Base-by-base conservation (phyloP, 257 asterid species). In the Petunia axillaris region DNA sequence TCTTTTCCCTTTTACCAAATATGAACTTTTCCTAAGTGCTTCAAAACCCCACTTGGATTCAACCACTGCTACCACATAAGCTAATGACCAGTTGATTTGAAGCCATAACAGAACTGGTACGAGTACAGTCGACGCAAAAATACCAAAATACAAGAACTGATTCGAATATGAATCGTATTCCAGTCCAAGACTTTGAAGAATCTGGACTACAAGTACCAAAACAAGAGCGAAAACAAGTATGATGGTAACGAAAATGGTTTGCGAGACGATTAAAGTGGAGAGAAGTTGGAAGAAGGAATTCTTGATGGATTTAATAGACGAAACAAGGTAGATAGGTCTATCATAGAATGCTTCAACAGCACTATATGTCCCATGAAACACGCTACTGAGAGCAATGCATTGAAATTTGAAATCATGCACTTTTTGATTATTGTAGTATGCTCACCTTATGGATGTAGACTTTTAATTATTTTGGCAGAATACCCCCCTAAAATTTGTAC, bases 1-100 rank as follows among this genome's bases (percentile, higher is more conserved):
- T 64, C 71, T 81, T 77, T 37, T 76, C 62, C 62, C 84, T 2
- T 75, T 53, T 16, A 81, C 50, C 6, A 81, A 50, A 43, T 75
- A 39, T 0, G 59, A 15, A 43, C 84, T 81, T 67, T 70, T 75
- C 70, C 78, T 75, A 39, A 81, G 38, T 15, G 81, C 16, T 38
- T 15, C 81, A 5, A 16, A 75, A 2, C 81, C 81, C 4, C 57
- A 53, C 8, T 64, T 64, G 5, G 70, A 64, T 39, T 81, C 81
- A 48, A 75, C 43, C 8, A 81, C 70, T 15, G 40, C 67, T 48
- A 75, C 54, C 77, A 52, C 84, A 81, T 6, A 75, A 16, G 68
- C 52, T 60, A 81, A 36, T 14, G 10, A 75, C 81, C 81, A 81
- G 5, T 75, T 58, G 0, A 75, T 70, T 13, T 75, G 80, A 3